Evolutionary conservation across 441 rosid genomes (phyloP), one percentile per base, ranked within the genome.

Genomic region (Populus hybrid): DNA sequence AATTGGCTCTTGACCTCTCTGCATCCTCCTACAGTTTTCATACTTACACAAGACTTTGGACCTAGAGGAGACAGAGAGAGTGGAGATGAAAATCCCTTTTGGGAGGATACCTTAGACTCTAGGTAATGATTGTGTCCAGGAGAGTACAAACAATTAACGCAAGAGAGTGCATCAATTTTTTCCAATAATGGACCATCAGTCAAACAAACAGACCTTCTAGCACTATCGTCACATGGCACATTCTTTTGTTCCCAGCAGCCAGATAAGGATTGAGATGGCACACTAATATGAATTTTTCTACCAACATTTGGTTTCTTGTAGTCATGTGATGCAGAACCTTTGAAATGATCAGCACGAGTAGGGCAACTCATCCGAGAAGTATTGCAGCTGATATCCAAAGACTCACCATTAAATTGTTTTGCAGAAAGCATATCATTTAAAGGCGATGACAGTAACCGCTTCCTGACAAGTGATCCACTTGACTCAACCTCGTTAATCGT

Each of bases 51-150:
- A 76, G 85, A 85, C 82, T 83, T 95, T 30, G 96, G 98, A 77
- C 99, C 96, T 65, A 95, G 91, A 74, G 99, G 99, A 64, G 99
- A 95, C 76, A 90, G 83, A 35, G 94, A 89, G 68, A 88, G 91
- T 79, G 91, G 90, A 32, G 97, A 84, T 23, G 87, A 85, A 73
- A 79, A 65, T 26, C 80, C 67, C 75, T 76, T 83, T 75, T 77
- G 67, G 12, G 86, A 82, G 65, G 91, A 85, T 75, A 82, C 83
- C 76, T 73, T 85, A 71, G 86, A 68, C 78, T 84, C 84, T 59
- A 65, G 79, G 76, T 79, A 80, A 78, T 70, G 77, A 84, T 87
- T 87, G 83, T 71, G 74, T 24, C 79, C 81, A 79, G 91, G 80
- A 67, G 86, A 79, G 79, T 69, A 69, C 12, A 83, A 73, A 86